Evolutionary conservation across 805 yeast species (phyloP), one percentile per base, ranked within the genome.

Genomic region (Lipomyces oligophaga): DNA sequence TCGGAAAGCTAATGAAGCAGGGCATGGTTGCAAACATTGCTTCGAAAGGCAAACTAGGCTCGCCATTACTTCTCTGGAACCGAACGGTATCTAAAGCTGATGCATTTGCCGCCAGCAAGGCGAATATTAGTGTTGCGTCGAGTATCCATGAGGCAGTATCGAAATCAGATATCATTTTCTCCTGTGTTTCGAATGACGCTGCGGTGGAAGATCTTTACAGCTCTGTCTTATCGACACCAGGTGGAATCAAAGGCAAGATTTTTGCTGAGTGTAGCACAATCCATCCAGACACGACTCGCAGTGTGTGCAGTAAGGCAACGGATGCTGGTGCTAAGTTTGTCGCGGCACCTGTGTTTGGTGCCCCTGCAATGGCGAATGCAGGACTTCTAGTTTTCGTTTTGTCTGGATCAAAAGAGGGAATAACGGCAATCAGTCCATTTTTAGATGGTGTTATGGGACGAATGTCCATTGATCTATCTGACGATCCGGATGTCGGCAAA

Each of bases 261-360:
- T 44, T 61, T 26, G 54, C 52, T 24, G 65, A 61, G 31, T 49
- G 59, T 36, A 46, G 62, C 20, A 61, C 65, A 10, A 52, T 61
- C 25, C 60, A 49, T 36, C 65, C 65, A 10, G 60, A 58, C 33
- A 61, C 65, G 6, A 47, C 60, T 7, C 33, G 45, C 8, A 49
- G 35, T 20, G 44, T 52, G 20, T 35, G 35, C 26, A 36, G 43
- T 27, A 28, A 30, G 25, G 43, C 55, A 26, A 38, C 20, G 16
- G 49, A 21, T 2, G 50, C 55, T 19, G 62, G 60, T 11, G 62
- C 52, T 4, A 28, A 19, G 5, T 61, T 55, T 33, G 54, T 61
- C 24, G 54, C 62, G 13, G 28, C 60, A 28, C 65, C 65, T 1
- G 65, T 61, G 38, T 61, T 61, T 41, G 65, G 65, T 13, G 60